A percentile compares a stretch with the other conserved stretches of the same genome.
Evolutionary conservation across 2,329 filamentous ascomycete genomes (phyloP).

Genomic region (Trichoderma sp.): DNA sequence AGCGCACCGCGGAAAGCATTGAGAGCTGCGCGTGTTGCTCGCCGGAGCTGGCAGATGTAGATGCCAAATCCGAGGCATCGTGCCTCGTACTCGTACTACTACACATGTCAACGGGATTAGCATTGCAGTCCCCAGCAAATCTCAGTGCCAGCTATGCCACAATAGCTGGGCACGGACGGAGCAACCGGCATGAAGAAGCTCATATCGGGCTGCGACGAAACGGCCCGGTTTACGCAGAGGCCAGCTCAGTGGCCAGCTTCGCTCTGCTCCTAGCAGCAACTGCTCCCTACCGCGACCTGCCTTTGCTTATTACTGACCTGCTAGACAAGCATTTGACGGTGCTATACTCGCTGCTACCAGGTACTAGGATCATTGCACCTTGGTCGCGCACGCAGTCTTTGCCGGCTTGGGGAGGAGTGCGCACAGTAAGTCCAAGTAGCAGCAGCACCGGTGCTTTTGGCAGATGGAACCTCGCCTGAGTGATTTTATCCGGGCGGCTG

Average conservation of each 20-base stretch:
- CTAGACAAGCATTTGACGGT: not conserved
- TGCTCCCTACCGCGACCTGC: not conserved
- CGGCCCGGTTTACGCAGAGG: slow-evolving; percentile 19
- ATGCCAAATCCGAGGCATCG: not conserved
- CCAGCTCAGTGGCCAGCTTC: not conserved
- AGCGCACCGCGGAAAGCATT: not conserved
- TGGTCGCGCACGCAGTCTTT: slow-evolving; percentile 19
- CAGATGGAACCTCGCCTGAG: slow-evolving; percentile 25
- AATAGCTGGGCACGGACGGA: not conserved
- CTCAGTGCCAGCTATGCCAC: not conserved
- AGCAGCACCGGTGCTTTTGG: slow-evolving; percentile 13
- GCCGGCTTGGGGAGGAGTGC: slow-evolving; percentile 23
- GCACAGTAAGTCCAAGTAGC: slow-evolving; percentile 1
- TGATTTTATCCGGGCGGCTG: slow-evolving; percentile 24
- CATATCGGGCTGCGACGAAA: slow-evolving; percentile 19
- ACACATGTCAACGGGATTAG: too few species aligned
- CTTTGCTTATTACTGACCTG: not conserved
- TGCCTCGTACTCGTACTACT: not conserved
- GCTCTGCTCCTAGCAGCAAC: not conserved
- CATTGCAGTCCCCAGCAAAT: not conserved
- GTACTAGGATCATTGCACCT: slow-evolving; percentile 2
- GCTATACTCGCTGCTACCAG: not conserved
- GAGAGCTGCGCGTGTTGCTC: not conserved
- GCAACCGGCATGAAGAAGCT: slow-evolving; percentile 2
- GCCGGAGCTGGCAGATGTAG: not conserved